Evolutionary conservation across 441 rosid species (phyloP).

Genomic region (Erysimum cheiri): DNA sequence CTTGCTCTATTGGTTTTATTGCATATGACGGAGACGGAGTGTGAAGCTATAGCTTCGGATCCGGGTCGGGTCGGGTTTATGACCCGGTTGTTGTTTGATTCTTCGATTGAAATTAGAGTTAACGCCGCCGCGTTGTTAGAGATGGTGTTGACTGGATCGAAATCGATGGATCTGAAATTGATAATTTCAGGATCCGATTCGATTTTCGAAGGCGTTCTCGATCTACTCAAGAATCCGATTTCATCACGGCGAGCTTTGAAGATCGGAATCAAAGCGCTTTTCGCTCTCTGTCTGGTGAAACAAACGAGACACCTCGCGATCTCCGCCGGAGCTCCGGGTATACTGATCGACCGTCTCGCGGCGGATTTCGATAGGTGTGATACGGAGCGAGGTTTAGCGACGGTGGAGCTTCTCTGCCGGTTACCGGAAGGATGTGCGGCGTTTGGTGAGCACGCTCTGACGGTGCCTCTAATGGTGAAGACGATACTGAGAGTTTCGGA

Average conservation of each 20-base stretch:
- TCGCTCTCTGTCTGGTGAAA: slow-evolving; percentile 78
- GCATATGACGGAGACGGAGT: slow-evolving; percentile 56
- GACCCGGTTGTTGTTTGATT: slow-evolving; percentile 63
- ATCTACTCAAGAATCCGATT: slow-evolving; percentile 51
- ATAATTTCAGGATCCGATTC: slow-evolving; percentile 46
- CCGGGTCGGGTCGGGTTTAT: slow-evolving; percentile 50
- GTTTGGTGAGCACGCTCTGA: slow-evolving; percentile 66
- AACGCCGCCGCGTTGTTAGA: slow-evolving; percentile 85
- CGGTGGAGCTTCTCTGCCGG: slow-evolving; percentile 80
- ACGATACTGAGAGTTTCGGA: slow-evolving; percentile 78
- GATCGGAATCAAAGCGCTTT: slow-evolving; percentile 68
- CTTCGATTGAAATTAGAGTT: slow-evolving; percentile 71
- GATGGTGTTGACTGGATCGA: slow-evolving; percentile 64
- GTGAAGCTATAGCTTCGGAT: slow-evolving; percentile 52
- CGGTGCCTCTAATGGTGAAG: slow-evolving; percentile 81
- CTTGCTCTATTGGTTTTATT: slow-evolving; percentile 71
- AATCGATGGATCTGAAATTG: slow-evolving; percentile 62
- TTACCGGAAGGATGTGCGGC: slow-evolving; percentile 72
- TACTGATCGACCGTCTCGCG: slow-evolving; percentile 64
- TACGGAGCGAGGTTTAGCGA: slow-evolving; percentile 82
- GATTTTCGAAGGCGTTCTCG: slow-evolving; percentile 71
- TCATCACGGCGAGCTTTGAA: slow-evolving; percentile 66
- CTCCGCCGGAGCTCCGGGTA: slow-evolving; percentile 72
- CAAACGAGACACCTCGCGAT: slow-evolving; percentile 77
- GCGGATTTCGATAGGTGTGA: slow-evolving; percentile 80